A percentile compares a stretch with the other conserved stretches of the same genome.
Evolutionary conservation across 2,329 filamentous ascomycete genomes (phyloP).

Genomic region (Diplocarpon mali): DNA sequence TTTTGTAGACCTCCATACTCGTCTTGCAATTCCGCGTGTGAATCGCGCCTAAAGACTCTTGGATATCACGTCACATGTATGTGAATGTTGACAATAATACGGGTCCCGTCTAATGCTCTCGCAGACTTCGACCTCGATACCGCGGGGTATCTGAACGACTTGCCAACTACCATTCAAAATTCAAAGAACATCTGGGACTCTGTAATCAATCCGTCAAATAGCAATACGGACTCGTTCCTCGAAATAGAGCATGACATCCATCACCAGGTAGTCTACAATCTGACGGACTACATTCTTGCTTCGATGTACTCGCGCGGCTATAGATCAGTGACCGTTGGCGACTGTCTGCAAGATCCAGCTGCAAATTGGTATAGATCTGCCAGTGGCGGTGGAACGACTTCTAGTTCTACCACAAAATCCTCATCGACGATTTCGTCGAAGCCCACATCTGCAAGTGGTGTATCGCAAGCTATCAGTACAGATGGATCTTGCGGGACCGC

Average conservation of each 20-base stretch:
- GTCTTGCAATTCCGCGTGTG: slow-evolving; percentile 31
- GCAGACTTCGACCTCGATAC: slow-evolving; percentile 33
- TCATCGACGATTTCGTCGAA: slow-evolving; percentile 1
- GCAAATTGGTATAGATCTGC: slow-evolving; percentile 33
- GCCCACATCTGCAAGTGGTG: neutral
- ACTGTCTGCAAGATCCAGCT: slow-evolving; percentile 34
- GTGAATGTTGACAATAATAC: neutral
- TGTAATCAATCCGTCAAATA: slow-evolving; percentile 14
- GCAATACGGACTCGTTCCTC: slow-evolving; percentile 29
- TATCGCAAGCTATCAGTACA: slow-evolving; percentile 2
- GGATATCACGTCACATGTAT: slow-evolving; percentile 36
- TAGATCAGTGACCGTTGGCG: slow-evolving; percentile 34
- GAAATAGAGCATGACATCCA: slow-evolving; percentile 38
- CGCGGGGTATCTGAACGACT: slow-evolving; percentile 37
- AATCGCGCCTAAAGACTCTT: slow-evolving; percentile 29
- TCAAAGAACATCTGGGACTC: slow-evolving; percentile 33
- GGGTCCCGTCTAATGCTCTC: neutral
- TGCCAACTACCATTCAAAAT: slow-evolving; percentile 33
- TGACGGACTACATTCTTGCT: slow-evolving; percentile 28
- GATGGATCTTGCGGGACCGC: slow-evolving; percentile 17
- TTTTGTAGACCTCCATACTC: slow-evolving; percentile 31
- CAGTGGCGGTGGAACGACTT: slow-evolving; percentile 2
- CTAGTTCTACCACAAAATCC: neutral
- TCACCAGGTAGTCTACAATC: slow-evolving; percentile 27
- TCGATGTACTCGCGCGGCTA: slow-evolving; percentile 29